Evolutionary conservation across 352 stramenopile species (phyloP).

Genomic region (Globisporangium nunn): DNA sequence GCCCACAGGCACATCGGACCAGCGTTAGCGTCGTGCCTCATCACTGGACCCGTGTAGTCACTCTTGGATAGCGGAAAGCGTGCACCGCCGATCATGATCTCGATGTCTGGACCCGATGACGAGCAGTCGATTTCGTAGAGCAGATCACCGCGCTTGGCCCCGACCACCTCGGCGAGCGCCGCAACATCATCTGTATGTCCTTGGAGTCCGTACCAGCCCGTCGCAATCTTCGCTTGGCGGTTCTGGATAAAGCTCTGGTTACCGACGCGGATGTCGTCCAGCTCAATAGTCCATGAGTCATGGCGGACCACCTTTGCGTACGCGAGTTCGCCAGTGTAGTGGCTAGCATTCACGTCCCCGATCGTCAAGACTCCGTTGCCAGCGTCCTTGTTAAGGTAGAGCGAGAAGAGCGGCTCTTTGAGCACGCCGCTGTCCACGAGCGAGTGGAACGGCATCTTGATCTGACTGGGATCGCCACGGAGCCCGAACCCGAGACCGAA

Average conservation of each 20-base stretch:
- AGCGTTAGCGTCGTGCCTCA: no score
- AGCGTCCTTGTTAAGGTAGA: slow-evolving; percentile 1
- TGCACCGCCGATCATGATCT: neutral
- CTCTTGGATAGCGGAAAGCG: neutral
- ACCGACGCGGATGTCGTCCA: slow-evolving; percentile 3
- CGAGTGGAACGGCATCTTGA: slow-evolving; percentile 2
- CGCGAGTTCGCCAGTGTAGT: slow-evolving; percentile 6
- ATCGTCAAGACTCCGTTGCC: slow-evolving; percentile 5
- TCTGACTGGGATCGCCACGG: neutral
- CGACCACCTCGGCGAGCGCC: neutral
- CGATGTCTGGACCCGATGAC: neutral
- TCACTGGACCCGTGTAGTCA: neutral
- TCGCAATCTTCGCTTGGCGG: neutral
- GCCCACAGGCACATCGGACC: neutral
- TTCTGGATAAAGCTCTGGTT: neutral
- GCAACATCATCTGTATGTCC: neutral
- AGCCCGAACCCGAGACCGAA: slow-evolving; percentile 4
- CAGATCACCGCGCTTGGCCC: neutral
- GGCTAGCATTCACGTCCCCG: slow-evolving; percentile 1
- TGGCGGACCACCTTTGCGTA: neutral
- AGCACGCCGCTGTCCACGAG: slow-evolving; percentile 9
- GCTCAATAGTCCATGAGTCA: slow-evolving; percentile 1
- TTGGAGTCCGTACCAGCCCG: neutral
- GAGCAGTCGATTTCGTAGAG: neutral
- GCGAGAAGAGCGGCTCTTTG: slow-evolving; percentile 10